These are phyloP conservation scores for Colletotrichum coccodes DNA, from an alignment of 2,329 filamentous ascomycete genomes.

Conservation along the genomic window DNA sequence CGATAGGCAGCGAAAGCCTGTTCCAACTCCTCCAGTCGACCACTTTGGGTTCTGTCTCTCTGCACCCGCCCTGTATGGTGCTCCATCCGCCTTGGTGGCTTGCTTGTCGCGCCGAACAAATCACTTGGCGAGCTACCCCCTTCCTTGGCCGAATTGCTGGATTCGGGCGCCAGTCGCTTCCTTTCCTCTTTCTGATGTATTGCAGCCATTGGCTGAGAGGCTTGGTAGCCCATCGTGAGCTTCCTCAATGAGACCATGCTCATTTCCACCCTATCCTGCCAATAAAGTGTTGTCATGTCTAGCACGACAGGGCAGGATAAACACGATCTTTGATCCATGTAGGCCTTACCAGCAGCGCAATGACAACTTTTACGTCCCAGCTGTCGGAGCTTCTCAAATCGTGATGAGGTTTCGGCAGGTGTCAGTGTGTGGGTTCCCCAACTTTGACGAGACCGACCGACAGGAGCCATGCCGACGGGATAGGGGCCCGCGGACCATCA, in stretches of 20 bases:
- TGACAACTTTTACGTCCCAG: background rate
- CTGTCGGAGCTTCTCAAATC: background rate
- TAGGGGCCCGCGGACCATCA: constrained; percentile 1
- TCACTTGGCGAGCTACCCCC: constrained; percentile 3
- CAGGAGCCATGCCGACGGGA: constrained; percentile 5
- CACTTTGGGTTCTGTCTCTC: too few species aligned
- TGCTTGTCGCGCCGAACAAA: background rate
- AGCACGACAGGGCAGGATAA: background rate
- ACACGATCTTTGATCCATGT: too few species aligned
- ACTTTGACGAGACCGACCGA: constrained; percentile 3
- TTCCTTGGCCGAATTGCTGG: constrained; percentile 5
- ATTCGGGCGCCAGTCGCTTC: background rate
- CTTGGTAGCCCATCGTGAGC: background rate
- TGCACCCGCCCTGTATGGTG: background rate
- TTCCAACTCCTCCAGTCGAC: constrained; percentile 1
- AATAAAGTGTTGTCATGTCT: background rate
- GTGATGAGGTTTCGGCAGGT: background rate
- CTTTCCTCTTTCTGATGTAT: background rate
- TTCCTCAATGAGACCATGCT: constrained; percentile 8
- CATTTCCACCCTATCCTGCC: background rate
- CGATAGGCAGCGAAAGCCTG: constrained; percentile 23
- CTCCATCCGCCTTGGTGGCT: background rate
- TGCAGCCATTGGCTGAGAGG: background rate
- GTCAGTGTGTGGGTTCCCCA: constrained; percentile 17
- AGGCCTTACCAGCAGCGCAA: too few species aligned